A percentile compares a stretch with the other conserved stretches of the same genome.
phyloP scores from a whole-genome alignment of 176 grass and related monocot species.

The Eragrostis nindensis region DNA sequence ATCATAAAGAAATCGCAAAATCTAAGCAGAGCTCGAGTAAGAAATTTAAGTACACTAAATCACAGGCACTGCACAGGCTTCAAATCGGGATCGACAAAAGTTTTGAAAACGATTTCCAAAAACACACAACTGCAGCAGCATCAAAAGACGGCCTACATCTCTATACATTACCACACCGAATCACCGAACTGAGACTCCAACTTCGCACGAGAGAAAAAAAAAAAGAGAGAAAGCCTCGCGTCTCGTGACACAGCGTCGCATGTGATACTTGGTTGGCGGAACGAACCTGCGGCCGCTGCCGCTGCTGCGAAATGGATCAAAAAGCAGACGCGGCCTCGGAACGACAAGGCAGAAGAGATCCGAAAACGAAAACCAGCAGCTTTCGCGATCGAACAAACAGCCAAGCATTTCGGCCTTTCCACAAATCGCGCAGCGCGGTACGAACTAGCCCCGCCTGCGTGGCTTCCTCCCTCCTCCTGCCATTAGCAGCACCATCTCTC shows the following conservation, averaged over 20 bases:
- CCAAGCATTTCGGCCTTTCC: constrained; percentile 1
- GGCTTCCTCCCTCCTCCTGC: constrained; percentile 23
- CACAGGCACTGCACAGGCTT: background rate
- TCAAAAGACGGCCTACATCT: background rate
- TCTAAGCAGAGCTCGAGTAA: background rate
- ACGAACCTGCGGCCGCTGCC: background rate
- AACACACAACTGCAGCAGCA: background rate
- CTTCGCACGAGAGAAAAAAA: background rate
- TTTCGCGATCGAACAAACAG: constrained; percentile 20
- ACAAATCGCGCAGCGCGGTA: constrained; percentile 25
- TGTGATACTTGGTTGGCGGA: background rate
- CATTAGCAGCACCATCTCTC: background rate
- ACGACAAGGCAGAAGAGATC: constrained; percentile 13
- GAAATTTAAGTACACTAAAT: background rate
- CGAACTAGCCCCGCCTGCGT: background rate
- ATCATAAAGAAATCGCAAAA: constrained; percentile 3
- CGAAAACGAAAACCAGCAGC: background rate
- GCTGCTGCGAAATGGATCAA: background rate
- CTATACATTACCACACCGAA: too few relatives aligned
- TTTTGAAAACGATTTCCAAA: background rate
- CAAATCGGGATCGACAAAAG: background rate
- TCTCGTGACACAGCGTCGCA: constrained; percentile 25
- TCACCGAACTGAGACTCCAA: background rate
- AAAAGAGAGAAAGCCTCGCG: background rate
- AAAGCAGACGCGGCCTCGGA: background rate